These are phyloP conservation scores for Cryptococcus wingfieldii DNA, from an alignment of 1,284 basidiomycete species.

Conservation along the genomic window DNA sequence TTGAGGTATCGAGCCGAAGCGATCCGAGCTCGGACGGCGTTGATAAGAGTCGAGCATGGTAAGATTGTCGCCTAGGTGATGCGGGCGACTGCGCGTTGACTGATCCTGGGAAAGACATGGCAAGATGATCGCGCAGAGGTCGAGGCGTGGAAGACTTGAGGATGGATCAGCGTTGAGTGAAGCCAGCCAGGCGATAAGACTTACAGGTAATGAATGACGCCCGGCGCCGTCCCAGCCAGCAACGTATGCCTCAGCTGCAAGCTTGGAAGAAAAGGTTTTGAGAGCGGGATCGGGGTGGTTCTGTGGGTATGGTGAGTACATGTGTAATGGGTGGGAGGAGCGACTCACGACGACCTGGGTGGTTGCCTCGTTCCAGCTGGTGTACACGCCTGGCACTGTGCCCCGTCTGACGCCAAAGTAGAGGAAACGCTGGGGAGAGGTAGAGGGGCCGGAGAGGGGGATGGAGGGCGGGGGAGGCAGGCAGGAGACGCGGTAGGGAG, in stretches of 20 bases:
- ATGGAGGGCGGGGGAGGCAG: conserved; percentile 20
- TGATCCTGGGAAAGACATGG: conserved; percentile 31
- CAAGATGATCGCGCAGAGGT: conserved; percentile 33
- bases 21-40: conserved; percentile 10
- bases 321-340: not conserved
- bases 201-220: conserved; percentile 29
- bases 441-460: conserved; percentile 16
- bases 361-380: conserved; percentile 26
- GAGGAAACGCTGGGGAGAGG: conserved; percentile 17
- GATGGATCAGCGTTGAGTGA: not conserved
- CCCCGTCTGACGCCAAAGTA: conserved; percentile 31
- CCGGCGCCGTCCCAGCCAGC: conserved; percentile 36
- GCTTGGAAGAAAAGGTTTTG: conserved; percentile 31
- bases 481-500: conserved; percentile 16
- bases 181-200: conserved; percentile 4
- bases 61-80: conserved; percentile 17
- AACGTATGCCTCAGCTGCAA: conserved; percentile 34
- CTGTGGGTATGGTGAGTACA: conserved; percentile 5
- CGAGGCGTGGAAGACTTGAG: conserved; percentile 23
- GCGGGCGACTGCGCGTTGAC: conserved; percentile 17
- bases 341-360: conserved; percentile 28
- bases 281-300: conserved; percentile 21
- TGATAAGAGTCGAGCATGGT: conserved; percentile 27
- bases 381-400: conserved; percentile 24
- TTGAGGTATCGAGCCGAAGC: conserved; percentile 4